Evolutionary conservation across 1,284 basidiomycete species (phyloP), one percentile per base, ranked within the genome.

Genomic region (Moesziomyces sp.): DNA sequence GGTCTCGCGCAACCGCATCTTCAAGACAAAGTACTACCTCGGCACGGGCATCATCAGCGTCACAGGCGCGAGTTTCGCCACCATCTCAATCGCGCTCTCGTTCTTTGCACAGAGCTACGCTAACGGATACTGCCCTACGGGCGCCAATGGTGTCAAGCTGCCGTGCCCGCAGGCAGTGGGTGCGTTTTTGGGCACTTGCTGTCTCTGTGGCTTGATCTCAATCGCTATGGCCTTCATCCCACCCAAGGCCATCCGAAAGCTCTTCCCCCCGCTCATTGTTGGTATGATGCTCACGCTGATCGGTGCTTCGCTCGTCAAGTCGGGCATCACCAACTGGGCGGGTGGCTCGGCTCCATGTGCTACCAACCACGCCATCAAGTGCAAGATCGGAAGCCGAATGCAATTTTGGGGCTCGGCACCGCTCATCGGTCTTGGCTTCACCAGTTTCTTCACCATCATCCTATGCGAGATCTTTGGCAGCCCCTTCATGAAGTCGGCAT

Each of bases 181-280:
- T 14, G 68, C 62, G 2, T 50, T 72, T n/a, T 34, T 72, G 43
- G 64, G 69, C 13, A 72, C 69, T 1, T 67, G 52, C 45, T 67
- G 57, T 26, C 30, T 72, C 21, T 69, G 64, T 24, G 52, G 68
- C 3, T 13, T 71, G 46, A 65, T 71, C 23, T 52, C 53, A 14
- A 21, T 72, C 34, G 53, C 43, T 18, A 53, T 72, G 53, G 53
- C 69, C 19, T 72, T 60, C 46, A 67, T 72, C 52, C 69, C 69
- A 23, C 63, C 64, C 47, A 61, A 48, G 13, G 50, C 52, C 16
- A 67, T 72, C n/a, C 52, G 69, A 14, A 58, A 66, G 45, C 54
- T 70, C 24, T 73, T 75, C 53, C 73, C 73, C 9, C 71, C 73
- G 5, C 48, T 75, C 14, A 62, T 75, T 34, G 65, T 73, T 8